Conservation (phyloP, 1,139 yeast species). For the Kodamaea fungicola region DNA sequence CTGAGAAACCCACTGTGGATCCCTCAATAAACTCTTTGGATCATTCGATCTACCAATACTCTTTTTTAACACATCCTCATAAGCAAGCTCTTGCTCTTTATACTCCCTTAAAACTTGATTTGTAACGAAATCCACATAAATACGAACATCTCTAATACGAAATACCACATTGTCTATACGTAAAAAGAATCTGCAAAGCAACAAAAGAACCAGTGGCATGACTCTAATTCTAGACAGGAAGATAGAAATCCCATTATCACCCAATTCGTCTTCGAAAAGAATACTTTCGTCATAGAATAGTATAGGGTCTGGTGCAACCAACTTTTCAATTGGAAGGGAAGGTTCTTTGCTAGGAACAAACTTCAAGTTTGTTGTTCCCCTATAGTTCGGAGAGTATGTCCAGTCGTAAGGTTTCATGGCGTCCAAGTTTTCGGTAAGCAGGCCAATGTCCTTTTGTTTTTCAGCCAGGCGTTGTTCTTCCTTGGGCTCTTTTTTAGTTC, state of each 20-base stretch:
- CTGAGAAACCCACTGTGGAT: slow-evolving; percentile 75
- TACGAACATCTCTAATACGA: slow-evolving; percentile 78
- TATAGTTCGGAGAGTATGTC: slow-evolving; percentile 85
- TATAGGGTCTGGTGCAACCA: slow-evolving; percentile 79
- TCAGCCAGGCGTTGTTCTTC: slow-evolving; percentile 29
- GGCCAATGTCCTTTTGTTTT: slow-evolving; percentile 28
- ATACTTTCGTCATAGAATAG: slow-evolving; percentile 85
- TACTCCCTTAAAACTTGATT: slow-evolving; percentile 70
- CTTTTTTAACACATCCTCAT: slow-evolving; percentile 49
- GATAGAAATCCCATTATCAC: slow-evolving; percentile 89
- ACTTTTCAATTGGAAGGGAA: slow-evolving; percentile 64
- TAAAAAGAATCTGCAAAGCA: slow-evolving; percentile 74
- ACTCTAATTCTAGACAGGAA: slow-evolving; percentile 79
- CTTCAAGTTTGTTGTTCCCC: slow-evolving; percentile 47
- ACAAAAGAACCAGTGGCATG: slow-evolving; percentile 75
- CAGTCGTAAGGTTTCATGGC: slow-evolving; percentile 81
- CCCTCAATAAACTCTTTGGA: slow-evolving; percentile 74
- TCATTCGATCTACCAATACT: slow-evolving; percentile 49
- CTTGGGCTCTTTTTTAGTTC: slow-evolving; percentile 24
- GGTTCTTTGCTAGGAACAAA: slow-evolving; percentile 21
- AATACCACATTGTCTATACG: slow-evolving; percentile 88
- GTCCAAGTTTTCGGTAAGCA: slow-evolving; percentile 39
- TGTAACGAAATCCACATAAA: slow-evolving; percentile 73
- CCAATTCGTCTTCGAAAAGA: slow-evolving; percentile 89
- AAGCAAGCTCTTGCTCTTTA: slow-evolving; percentile 68